These are phyloP conservation scores for Bruguiera parviflora DNA, from an alignment of 345 rosid species.

Conservation along the genomic window DNA sequence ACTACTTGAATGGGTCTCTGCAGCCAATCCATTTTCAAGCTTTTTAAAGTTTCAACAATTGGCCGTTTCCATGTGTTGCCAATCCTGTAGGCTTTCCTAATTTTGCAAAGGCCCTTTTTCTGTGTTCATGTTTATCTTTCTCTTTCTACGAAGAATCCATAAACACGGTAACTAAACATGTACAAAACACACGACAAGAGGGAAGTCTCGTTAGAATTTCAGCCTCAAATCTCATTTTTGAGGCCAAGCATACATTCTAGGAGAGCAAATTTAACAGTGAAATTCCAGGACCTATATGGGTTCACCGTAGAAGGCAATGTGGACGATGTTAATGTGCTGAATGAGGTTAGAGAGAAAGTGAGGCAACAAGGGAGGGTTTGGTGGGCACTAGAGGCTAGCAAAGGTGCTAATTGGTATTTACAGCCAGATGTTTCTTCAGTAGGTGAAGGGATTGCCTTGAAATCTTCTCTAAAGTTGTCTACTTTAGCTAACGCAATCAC, in stretches of 20 bases:
- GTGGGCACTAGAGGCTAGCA: slow-evolving; percentile 99
- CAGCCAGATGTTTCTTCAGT: slow-evolving; percentile 63
- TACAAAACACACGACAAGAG: slow-evolving; percentile 59
- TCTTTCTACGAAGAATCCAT: background rate
- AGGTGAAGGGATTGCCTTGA: slow-evolving; percentile 69
- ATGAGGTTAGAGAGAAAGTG: slow-evolving; percentile 96
- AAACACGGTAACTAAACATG: slow-evolving; percentile 31
- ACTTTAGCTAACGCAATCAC: slow-evolving; percentile 77
- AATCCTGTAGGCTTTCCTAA: slow-evolving; percentile 29
- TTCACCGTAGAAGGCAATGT: slow-evolving; percentile 98
- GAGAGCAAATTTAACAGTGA: slow-evolving; percentile 84
- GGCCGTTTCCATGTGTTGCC: slow-evolving; percentile 44
- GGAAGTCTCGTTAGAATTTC: slow-evolving; percentile 64
- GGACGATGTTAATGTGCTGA: slow-evolving; percentile 88
- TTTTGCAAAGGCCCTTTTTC: slow-evolving; percentile 24
- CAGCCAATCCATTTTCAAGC: slow-evolving; percentile 17
- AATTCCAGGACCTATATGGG: slow-evolving; percentile 91
- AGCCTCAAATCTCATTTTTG: slow-evolving; percentile 72
- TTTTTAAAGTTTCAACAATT: slow-evolving; percentile 25
- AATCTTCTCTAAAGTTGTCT: slow-evolving; percentile 81
- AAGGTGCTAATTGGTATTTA: slow-evolving; percentile 98
- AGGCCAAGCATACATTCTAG: slow-evolving; percentile 97
- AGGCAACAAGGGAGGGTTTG: slow-evolving; percentile 93
- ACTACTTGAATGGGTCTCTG: slow-evolving; percentile 18
- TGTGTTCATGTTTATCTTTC: slow-evolving; percentile 1